These are phyloP conservation scores for Phytophthora sp. DNA, from an alignment of 352 stramenopile species.

Conservation along the genomic window DNA sequence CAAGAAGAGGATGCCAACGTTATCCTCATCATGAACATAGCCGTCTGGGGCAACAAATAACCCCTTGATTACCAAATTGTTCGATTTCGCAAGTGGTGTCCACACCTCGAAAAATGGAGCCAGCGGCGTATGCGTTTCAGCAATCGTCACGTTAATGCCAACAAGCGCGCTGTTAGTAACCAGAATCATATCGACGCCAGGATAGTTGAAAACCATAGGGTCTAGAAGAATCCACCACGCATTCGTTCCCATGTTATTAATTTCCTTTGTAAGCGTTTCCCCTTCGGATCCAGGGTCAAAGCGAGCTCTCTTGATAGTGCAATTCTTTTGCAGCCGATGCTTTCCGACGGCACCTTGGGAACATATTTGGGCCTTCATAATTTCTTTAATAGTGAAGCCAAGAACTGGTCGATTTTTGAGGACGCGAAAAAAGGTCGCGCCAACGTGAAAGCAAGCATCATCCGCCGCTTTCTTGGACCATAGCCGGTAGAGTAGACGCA, in stretches of 20 bases:
- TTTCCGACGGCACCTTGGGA: not conserved
- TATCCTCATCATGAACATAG: not conserved
- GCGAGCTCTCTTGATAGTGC: not conserved
- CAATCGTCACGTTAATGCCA: not conserved
- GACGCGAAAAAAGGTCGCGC: no score
- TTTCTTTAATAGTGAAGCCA: not conserved
- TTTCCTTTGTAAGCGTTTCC: not conserved
- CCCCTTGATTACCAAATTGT: not conserved
- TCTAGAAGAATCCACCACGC: not conserved
- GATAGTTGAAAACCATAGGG: not conserved
- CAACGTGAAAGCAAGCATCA: no score
- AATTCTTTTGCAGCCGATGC: not conserved
- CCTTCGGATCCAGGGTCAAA: not conserved
- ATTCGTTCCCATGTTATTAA: not conserved
- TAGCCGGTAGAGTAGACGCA: no score
- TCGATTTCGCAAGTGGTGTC: not conserved
- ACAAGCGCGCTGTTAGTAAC: not conserved
- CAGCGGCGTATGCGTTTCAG: not conserved
- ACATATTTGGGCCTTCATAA: not conserved
- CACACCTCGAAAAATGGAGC: not conserved
- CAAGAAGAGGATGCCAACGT: not conserved
- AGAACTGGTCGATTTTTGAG: not conserved
- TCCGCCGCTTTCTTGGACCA: no score
- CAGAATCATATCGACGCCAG: constrained; percentile 2
- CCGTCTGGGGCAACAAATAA: not conserved